Evolutionary conservation across 768 basidiomycete genomes (phyloP).

Genomic region (Antrodiella citrinella): DNA sequence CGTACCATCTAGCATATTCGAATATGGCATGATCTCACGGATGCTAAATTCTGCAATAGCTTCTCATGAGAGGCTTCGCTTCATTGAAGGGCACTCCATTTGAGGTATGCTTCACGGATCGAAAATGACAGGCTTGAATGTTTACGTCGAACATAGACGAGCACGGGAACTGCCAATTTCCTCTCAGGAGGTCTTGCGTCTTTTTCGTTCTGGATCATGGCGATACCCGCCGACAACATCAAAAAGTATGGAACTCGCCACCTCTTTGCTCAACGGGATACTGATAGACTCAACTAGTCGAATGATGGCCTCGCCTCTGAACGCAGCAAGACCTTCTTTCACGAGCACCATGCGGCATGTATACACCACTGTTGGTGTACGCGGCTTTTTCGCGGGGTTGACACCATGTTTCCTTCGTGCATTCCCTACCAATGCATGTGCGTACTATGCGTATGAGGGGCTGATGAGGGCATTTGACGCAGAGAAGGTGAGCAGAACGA

Average conservation of each 20-base stretch:
- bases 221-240: constrained; percentile 71
- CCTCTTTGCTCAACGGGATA: constrained; percentile 4
- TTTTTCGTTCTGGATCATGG: constrained; percentile 60
- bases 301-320: constrained; percentile 51
- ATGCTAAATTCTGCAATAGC: constrained; percentile 13
- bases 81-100: constrained; percentile 1
- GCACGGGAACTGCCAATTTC: constrained; percentile 53
- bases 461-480: constrained; percentile 58
- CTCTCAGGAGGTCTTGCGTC: constrained; percentile 55
- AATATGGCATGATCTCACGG: constrained; percentile 2
- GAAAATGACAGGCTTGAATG: background rate
- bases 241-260: constrained; percentile 62
- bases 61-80: constrained; percentile 6
- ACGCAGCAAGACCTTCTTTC: constrained; percentile 36
- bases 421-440: constrained; percentile 74
- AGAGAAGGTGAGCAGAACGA: constrained; percentile 41
- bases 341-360: constrained; percentile 43
- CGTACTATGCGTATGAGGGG: constrained; percentile 73
- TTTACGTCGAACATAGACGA: constrained; percentile 33
- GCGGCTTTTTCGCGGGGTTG: constrained; percentile 59
- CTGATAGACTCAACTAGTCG: too few relatives aligned
- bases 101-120: background rate
- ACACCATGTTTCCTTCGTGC: constrained; percentile 63
- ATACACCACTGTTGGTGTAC: constrained; percentile 40
- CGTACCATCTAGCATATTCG: background rate